Base-by-base conservation (phyloP, 2,329 filamentous ascomycete species). In the Ascocoryne sarcoides region DNA sequence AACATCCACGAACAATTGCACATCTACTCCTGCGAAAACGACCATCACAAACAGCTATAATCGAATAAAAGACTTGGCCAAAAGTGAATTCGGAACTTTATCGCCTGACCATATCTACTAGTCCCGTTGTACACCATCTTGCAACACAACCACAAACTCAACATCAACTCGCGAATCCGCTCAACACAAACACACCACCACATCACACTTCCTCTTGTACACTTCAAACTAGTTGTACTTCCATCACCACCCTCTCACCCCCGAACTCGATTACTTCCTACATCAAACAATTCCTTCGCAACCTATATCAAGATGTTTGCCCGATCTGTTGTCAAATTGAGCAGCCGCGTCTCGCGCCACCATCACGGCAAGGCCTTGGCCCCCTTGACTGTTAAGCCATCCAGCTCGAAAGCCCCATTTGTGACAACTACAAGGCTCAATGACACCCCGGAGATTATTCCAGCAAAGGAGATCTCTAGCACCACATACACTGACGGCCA, bases 391-490 rank as follows among this genome's bases (percentile, higher is more conserved):
- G 40, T 43, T 26, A 19, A 36, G 10, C 28, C 44, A 16, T 17
- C 47, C 5, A 17, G 32, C n/a, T 33, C 45, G 36, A 53, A 45
- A 37, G 45, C 48, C 18, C 34, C 49, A 9, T 45, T 50, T 17
- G 46, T 52, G n/a, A 32, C 44, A 26, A 45, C 37, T 4, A 35
- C 48, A 5, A 47, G 41, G 18, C 43, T 45, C 15, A 36, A 42
- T 23, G 45, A 54, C 10, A 51, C 52, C 20, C 48, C 50, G 21
- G 54, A 58, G 16, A 32, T 51, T 10, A 47, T 59, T 36, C 42
- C 53, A 4, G 54, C 58, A 37, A 54, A 52, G 26, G 55, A 59
- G 40, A 46, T 59, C 31, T 45, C 49, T 10, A 36, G 45, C 17
- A 40, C 50, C 17, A 41, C 48, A 10, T 57, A 53, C 43, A 33